These are phyloP conservation scores for Coffea humblotiana DNA, from an alignment of 305 asterid genomes.

Conservation along the genomic window DNA sequence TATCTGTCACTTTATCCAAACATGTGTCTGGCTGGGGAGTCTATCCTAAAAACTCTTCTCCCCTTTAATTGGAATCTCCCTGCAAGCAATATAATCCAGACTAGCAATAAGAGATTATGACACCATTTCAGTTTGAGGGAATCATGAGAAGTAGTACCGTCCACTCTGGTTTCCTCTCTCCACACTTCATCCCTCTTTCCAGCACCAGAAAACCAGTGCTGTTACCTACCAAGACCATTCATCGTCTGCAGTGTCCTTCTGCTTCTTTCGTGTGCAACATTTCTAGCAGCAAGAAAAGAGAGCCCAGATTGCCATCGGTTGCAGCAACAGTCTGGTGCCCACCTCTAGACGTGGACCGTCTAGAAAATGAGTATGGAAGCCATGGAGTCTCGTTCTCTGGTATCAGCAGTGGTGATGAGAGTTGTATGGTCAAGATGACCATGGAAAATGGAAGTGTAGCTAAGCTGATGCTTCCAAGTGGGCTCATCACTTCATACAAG, in stretches of 20 bases:
- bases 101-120: background rate
- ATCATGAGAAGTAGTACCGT: slow-evolving; percentile 27
- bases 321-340: slow-evolving; percentile 38
- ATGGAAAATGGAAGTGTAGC: slow-evolving; percentile 58
- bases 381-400: slow-evolving; percentile 55
- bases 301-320: slow-evolving; percentile 26
- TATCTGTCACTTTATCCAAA: background rate
- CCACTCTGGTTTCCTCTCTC: slow-evolving; percentile 21
- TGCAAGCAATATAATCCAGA: background rate
- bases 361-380: slow-evolving; percentile 41
- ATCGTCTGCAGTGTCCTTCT: slow-evolving; percentile 11
- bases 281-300: slow-evolving; percentile 22
- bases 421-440: slow-evolving; percentile 51
- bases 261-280: slow-evolving; percentile 14
- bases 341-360: slow-evolving; percentile 26
- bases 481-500: slow-evolving; percentile 76
- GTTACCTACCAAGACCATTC: slow-evolving; percentile 12
- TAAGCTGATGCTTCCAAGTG: slow-evolving; percentile 70
- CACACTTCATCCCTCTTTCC: slow-evolving; percentile 21
- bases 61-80: background rate
- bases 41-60: background rate
- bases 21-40: background rate
- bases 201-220: slow-evolving; percentile 11
- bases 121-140: background rate
- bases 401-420: slow-evolving; percentile 36